These are phyloP conservation scores for Rhizoctonia solani DNA, from an alignment of 1,284 basidiomycete species.

Conservation along the genomic window DNA sequence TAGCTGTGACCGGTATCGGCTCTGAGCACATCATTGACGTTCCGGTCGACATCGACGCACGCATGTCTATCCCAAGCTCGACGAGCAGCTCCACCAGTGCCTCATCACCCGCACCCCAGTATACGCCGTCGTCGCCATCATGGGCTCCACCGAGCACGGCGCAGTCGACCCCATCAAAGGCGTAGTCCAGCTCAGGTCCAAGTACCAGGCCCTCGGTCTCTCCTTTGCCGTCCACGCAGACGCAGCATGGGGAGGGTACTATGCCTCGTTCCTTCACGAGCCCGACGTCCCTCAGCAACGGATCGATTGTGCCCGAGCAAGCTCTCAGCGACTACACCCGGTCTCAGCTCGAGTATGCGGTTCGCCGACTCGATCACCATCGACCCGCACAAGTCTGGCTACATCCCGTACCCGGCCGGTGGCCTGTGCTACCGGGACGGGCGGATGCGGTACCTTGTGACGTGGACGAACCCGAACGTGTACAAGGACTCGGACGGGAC, in stretches of 20 bases:
- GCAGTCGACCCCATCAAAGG: constrained; percentile 51
- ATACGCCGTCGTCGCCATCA: constrained; percentile 52
- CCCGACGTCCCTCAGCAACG: neutral
- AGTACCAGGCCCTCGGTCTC: constrained; percentile 47
- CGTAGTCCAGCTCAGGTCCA: constrained; percentile 48
- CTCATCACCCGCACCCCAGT: constrained; percentile 46
- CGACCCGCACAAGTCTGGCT: constrained; percentile 55
- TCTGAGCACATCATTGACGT: constrained; percentile 49
- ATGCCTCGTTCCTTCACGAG: constrained; percentile 39
- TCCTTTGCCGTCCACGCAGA: constrained; percentile 52
- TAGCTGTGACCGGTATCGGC: constrained; percentile 53
- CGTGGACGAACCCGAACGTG: constrained; percentile 51
- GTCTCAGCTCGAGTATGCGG: constrained; percentile 41
- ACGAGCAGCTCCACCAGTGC: constrained; percentile 45
- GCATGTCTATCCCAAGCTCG: constrained; percentile 47
- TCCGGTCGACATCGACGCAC: constrained; percentile 48
- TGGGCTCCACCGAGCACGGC: constrained; percentile 55
- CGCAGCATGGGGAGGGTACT: constrained; percentile 56
- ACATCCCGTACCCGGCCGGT: constrained; percentile 54
- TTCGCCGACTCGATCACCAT: constrained; percentile 51
- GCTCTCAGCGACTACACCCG: constrained; percentile 42
- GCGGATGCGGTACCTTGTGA: constrained; percentile 50
- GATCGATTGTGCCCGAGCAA: constrained; percentile 41
- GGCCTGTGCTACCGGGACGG: constrained; percentile 52
- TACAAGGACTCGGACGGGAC: constrained; percentile 42